Percentiles rank a stretch among this genome's conserved stretches.
These are phyloP conservation scores for Monosporozyma unispora DNA, from an alignment of 805 yeast species.

Conservation along the genomic window DNA sequence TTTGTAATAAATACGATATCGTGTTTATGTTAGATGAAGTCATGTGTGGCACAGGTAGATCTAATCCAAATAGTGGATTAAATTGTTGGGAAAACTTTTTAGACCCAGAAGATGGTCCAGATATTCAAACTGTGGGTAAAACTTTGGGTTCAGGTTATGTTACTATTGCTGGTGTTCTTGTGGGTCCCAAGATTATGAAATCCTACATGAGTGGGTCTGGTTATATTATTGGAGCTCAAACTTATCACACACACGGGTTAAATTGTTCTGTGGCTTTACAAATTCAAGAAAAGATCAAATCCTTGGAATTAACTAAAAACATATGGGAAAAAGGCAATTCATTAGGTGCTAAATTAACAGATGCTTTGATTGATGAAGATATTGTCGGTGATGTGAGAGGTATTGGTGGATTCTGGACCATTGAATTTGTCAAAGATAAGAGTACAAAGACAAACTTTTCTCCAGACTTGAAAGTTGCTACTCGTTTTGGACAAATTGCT, in stretches of 20 bases:
- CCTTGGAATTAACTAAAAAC: constrained; percentile 33
- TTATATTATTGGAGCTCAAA: constrained; percentile 38
- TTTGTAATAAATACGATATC: constrained; percentile 45
- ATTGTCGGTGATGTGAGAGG: constrained; percentile 56
- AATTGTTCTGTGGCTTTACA: constrained; percentile 40
- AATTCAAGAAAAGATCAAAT: constrained; percentile 36
- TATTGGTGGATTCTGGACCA: constrained; percentile 49
- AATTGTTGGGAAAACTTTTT: constrained; percentile 40
- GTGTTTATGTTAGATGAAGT: constrained; percentile 46
- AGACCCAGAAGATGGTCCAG: constrained; percentile 35
- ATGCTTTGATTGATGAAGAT: constrained; percentile 29
- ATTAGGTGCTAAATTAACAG: constrained; percentile 33
- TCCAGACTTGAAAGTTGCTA: constrained; percentile 31
- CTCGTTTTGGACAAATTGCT: constrained; percentile 28
- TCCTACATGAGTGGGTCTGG: constrained; percentile 36
- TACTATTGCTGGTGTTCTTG: constrained; percentile 39
- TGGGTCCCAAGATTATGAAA: constrained; percentile 35
- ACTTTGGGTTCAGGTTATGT: constrained; percentile 42
- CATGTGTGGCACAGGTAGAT: constrained; percentile 50
- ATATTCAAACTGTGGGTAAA: constrained; percentile 42
- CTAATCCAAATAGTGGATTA: constrained; percentile 34
- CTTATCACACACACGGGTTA: constrained; percentile 43
- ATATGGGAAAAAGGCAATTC: constrained; percentile 37
- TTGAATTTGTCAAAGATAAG: constrained; percentile 49
- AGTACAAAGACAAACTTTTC: constrained; percentile 42